Conservation (phyloP, 495 filamentous ascomycete genomes). For the Apodospora peruviana region DNA sequence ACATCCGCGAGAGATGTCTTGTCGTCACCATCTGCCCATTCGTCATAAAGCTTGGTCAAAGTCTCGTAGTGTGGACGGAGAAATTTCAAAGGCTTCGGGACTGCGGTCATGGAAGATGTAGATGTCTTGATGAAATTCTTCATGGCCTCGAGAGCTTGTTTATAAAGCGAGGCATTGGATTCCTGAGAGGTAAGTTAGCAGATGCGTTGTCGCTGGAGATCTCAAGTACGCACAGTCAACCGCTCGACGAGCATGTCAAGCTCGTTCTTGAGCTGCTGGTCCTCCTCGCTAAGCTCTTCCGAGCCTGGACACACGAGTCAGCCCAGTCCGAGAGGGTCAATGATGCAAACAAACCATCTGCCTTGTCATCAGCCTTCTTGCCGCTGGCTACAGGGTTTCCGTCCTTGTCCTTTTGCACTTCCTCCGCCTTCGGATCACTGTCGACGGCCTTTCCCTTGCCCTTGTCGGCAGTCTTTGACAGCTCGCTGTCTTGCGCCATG, state of each 20-base stretch:
- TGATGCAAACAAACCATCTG: conserved; percentile 33
- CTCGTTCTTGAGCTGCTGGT: conserved; percentile 95
- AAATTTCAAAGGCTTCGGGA: conserved; percentile 97
- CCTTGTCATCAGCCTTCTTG: conserved; percentile 63
- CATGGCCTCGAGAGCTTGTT: conserved; percentile 86
- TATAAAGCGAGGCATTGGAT: conserved; percentile 80
- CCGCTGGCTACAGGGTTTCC: conserved; percentile 64
- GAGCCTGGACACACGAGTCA: conserved; percentile 27
- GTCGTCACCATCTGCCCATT: conserved; percentile 76
- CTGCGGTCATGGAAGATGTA: conserved; percentile 97
- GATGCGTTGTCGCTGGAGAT: neutral
- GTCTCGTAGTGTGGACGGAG: conserved; percentile 90
- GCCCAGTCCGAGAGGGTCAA: conserved; percentile 3
- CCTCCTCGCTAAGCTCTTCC: conserved; percentile 92
- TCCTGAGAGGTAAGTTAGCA: conserved; percentile 50
- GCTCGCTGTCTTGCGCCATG: conserved; percentile 92
- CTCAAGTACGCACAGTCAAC: conserved; percentile 62
- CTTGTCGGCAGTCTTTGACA: conserved; percentile 79
- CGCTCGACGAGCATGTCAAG: conserved; percentile 98
- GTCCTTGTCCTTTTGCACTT: conserved; percentile 60
- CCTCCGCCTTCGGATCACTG: conserved; percentile 56
- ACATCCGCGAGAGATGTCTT: conserved; percentile 92
- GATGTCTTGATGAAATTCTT: conserved; percentile 98
- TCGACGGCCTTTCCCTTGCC: conserved; percentile 87
- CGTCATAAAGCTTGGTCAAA: conserved; percentile 77